phyloP scores from a whole-genome alignment of 495 filamentous ascomycete species.

The Xylaria venustula region DNA sequence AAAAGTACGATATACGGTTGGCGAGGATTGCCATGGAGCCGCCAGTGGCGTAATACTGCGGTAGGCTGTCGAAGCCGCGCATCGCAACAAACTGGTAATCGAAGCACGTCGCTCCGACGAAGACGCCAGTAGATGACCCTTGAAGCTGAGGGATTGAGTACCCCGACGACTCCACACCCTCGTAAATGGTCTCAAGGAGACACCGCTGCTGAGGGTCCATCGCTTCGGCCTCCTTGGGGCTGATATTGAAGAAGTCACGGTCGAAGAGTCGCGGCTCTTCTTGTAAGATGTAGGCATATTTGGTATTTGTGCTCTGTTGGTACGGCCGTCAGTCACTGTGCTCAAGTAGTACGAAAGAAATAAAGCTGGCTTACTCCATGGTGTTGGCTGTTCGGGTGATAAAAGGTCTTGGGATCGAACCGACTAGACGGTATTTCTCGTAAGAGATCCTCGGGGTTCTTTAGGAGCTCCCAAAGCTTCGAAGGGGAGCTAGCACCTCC shows the following conservation, averaged over 20 bases:
- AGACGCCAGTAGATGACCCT: constrained; percentile 49
- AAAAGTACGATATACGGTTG: constrained; percentile 51
- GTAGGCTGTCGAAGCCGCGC: constrained; percentile 33
- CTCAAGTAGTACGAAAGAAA: too few species aligned
- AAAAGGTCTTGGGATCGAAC: neutral
- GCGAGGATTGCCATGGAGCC: constrained; percentile 41
- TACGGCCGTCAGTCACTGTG: too few species aligned
- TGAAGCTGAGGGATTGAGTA: constrained; percentile 35
- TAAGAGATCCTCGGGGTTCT: neutral
- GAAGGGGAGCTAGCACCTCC: constrained; percentile 35
- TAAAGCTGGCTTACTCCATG: neutral
- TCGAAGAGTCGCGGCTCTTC: constrained; percentile 40
- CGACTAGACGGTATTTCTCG: neutral
- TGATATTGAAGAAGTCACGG: constrained; percentile 39
- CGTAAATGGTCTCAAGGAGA: constrained; percentile 41
- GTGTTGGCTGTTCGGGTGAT: neutral
- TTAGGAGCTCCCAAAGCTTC: constrained; percentile 34
- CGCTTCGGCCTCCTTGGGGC: constrained; percentile 27
- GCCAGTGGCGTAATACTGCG: constrained; percentile 45
- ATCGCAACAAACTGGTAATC: constrained; percentile 40
- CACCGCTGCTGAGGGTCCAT: constrained; percentile 38
- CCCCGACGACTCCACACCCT: constrained; percentile 47
- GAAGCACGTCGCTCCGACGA: constrained; percentile 45
- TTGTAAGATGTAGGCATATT: constrained; percentile 38
- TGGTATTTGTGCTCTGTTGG: constrained; percentile 20